These are phyloP conservation scores for Bipolaris sorokiniana DNA, from an alignment of 2,329 filamentous ascomycete species.

Conservation along the genomic window DNA sequence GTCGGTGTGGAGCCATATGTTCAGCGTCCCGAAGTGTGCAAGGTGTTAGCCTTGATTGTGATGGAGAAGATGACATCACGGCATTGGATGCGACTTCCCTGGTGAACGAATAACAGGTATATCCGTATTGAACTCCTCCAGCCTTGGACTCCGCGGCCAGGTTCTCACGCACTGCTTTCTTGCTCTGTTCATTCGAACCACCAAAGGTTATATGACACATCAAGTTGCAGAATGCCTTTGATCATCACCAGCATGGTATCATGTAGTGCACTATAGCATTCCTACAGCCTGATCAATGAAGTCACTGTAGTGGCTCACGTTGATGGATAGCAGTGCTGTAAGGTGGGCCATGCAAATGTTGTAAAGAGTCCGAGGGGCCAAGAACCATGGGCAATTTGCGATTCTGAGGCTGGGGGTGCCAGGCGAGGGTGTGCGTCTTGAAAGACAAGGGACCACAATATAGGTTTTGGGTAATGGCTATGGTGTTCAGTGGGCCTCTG, in stretches of 20 bases:
- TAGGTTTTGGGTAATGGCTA: not conserved
- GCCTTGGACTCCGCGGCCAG: not conserved
- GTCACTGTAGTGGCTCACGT: not conserved
- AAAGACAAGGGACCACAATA: not conserved
- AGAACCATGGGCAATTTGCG: not conserved
- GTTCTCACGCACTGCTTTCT: not conserved
- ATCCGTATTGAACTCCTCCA: not conserved
- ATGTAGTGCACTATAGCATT: too few species aligned
- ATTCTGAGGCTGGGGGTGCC: not conserved
- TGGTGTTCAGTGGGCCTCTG: not conserved
- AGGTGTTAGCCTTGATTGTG: not conserved
- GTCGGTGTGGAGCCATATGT: not conserved
- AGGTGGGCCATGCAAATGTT: not conserved
- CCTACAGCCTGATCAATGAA: not conserved
- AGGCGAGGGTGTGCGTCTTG: not conserved
- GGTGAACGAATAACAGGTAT: not conserved
- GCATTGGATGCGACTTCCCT: not conserved
- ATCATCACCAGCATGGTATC: not conserved
- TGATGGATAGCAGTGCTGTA: not conserved
- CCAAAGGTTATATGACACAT: not conserved
- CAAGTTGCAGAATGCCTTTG: not conserved
- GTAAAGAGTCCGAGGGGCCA: not conserved
- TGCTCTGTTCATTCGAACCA: not conserved
- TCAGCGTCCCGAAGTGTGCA: too few species aligned
- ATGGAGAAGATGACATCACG: not conserved